A percentile compares a stretch with the other conserved stretches of the same genome.
phyloP scores from a whole-genome alignment of 257 asterid genomes.

The Nicotiana noctiflora region DNA sequence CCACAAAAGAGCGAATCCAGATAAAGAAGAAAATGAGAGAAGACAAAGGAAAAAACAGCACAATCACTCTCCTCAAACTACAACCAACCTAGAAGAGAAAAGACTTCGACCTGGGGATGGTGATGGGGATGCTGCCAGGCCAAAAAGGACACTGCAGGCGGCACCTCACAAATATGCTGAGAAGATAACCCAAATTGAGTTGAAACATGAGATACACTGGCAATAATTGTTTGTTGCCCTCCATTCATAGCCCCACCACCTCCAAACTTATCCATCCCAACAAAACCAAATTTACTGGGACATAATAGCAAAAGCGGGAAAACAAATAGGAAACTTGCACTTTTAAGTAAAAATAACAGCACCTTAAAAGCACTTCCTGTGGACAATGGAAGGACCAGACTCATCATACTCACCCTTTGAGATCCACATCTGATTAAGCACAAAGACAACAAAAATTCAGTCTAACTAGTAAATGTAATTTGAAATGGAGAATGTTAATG shows the following conservation, averaged over 20 bases:
- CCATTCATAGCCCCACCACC: conserved; percentile 18
- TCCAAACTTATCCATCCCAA: conserved; percentile 17
- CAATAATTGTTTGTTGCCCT: background rate
- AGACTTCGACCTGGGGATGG: conserved; percentile 12
- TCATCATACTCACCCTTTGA: conserved; percentile 43
- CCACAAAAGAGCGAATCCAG: conserved; percentile 11
- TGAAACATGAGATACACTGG: background rate
- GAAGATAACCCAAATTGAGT: background rate
- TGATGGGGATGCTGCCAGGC: background rate
- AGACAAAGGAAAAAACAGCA: conserved; percentile 10
- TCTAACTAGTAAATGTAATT: background rate
- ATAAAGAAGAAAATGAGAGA: background rate
- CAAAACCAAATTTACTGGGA: conserved; percentile 15
- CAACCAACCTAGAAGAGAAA: conserved; percentile 23
- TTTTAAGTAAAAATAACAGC: conserved; percentile 9
- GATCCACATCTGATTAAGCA: conserved; percentile 39
- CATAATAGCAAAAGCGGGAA: conserved; percentile 11
- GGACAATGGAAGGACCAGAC: conserved; percentile 48
- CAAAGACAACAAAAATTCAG: background rate
- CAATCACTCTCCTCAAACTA: conserved; percentile 26
- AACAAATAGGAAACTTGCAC: conserved; percentile 11
- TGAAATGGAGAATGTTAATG: background rate
- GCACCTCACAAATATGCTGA: conserved; percentile 3
- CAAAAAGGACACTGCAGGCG: conserved; percentile 10
- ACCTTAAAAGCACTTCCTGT: conserved; percentile 47